phyloP scores from a whole-genome alignment of 257 asterid species.

The Vinca minor region DNA sequence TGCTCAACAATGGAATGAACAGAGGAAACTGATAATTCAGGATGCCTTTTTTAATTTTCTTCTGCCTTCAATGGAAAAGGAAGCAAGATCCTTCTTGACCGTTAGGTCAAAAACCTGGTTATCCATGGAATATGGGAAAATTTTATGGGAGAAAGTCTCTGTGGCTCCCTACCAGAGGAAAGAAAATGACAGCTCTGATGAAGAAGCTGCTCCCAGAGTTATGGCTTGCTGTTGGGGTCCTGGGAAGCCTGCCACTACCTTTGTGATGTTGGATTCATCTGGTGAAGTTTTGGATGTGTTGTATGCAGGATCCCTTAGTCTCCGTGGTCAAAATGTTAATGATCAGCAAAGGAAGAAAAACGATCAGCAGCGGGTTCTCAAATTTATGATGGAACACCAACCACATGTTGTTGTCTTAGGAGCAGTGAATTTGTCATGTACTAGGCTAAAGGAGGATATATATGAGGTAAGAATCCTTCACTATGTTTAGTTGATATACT shows the following conservation, averaged over 20 bases:
- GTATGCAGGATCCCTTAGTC: constrained; percentile 74
- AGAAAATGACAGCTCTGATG: constrained; percentile 75
- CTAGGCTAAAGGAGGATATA: constrained; percentile 84
- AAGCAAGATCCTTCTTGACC: constrained; percentile 64
- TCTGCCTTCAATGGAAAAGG: constrained; percentile 89
- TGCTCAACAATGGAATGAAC: constrained; percentile 97
- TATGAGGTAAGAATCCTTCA: constrained; percentile 83
- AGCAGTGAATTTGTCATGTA: constrained; percentile 88
- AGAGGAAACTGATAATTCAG: constrained; percentile 76
- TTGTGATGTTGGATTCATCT: constrained; percentile 94
- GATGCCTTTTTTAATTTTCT: constrained; percentile 68
- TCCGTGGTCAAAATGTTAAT: constrained; percentile 76
- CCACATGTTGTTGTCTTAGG: constrained; percentile 91
- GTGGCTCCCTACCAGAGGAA: constrained; percentile 81
- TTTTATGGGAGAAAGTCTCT: constrained; percentile 82
- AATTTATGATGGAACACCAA: constrained; percentile 96
- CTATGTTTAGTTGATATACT: too few species aligned
- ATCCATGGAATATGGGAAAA: constrained; percentile 68
- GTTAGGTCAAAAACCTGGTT: constrained; percentile 81
- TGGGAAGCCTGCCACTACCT: constrained; percentile 93
- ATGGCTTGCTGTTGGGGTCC: constrained; percentile 99
- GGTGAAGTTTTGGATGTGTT: constrained; percentile 90
- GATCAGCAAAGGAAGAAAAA: constrained; percentile 86
- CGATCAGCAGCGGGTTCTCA: constrained; percentile 91
- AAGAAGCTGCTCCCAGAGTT: constrained; percentile 85